These are phyloP conservation scores for Geranium incanum DNA, from an alignment of 441 rosid species.

Conservation along the genomic window DNA sequence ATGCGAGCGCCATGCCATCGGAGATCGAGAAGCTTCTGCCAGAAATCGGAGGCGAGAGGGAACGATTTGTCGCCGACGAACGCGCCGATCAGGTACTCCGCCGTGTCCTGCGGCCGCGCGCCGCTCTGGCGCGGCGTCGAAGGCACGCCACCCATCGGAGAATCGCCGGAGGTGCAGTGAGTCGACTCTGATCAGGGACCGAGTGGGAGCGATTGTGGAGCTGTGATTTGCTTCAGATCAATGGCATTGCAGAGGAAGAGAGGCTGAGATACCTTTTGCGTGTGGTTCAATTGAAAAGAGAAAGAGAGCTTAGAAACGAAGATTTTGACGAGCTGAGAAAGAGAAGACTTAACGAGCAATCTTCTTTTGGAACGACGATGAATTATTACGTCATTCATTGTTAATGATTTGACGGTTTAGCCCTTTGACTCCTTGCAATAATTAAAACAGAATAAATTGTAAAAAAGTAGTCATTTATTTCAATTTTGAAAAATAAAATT, in stretches of 20 bases:
- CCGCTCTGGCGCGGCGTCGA: constrained; percentile 53
- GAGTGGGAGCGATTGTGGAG: constrained; percentile 32
- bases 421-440: constrained; percentile 9
- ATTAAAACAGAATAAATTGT: too few relatives aligned
- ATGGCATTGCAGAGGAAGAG: constrained; percentile 30
- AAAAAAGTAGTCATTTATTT: too few relatives aligned
- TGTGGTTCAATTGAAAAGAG: constrained; percentile 13
- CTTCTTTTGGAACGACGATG: constrained; percentile 14
- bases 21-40: constrained; percentile 82
- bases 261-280: not conserved
- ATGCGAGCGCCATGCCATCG: constrained; percentile 68
- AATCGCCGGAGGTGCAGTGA: constrained; percentile 14
- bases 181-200: constrained; percentile 36
- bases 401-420: constrained; percentile 18
- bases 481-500: too few relatives aligned
- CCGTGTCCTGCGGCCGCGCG: constrained; percentile 45
- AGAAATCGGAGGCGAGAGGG: constrained; percentile 79
- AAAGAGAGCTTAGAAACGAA: constrained; percentile 39
- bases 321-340: constrained; percentile 28
- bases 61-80: constrained; percentile 87
- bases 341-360: constrained; percentile 14
- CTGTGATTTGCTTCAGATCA: constrained; percentile 22
- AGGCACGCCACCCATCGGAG: constrained; percentile 74
- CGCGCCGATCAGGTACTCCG: constrained; percentile 63
- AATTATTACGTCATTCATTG: constrained; percentile 10